These are phyloP conservation scores for Hansenula lynferdii DNA, from an alignment of 1,139 yeast genomes.

Conservation along the genomic window DNA sequence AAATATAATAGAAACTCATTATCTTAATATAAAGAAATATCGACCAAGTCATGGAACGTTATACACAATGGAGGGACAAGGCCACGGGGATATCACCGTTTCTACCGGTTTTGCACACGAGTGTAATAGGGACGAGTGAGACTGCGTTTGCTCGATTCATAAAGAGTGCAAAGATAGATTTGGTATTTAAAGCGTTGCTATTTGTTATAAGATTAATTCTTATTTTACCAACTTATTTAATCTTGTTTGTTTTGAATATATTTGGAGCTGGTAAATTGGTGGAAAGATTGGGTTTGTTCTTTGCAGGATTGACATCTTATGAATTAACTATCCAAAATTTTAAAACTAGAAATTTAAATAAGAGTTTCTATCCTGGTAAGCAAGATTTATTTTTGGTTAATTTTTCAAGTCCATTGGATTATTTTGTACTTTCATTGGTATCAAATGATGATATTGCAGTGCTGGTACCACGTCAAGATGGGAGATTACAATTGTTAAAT, in stretches of 20 bases:
- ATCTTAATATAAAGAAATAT: no score
- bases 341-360: slow-evolving; percentile 16
- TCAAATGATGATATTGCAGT: slow-evolving; percentile 33
- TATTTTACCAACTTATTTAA: slow-evolving; percentile 24
- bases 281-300: slow-evolving; percentile 5
- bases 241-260: slow-evolving; percentile 24
- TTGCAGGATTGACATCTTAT: slow-evolving; percentile 10
- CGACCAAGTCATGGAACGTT: slow-evolving; percentile 83
- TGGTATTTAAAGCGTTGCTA: slow-evolving; percentile 6
- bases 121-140: slow-evolving; percentile 15
- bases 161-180: slow-evolving; percentile 20
- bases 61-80: slow-evolving; percentile 68
- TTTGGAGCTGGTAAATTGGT: slow-evolving; percentile 6
- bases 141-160: slow-evolving; percentile 14
- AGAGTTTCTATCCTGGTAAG: slow-evolving; percentile 33
- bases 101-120: slow-evolving; percentile 36
- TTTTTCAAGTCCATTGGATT: slow-evolving; percentile 53
- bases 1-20: no score
- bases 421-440: slow-evolving; percentile 31
- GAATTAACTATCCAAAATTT: slow-evolving; percentile 16
- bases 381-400: slow-evolving; percentile 48
- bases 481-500: slow-evolving; percentile 33
- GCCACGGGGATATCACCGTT: slow-evolving; percentile 82
- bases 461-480: slow-evolving; percentile 37
- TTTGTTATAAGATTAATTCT: slow-evolving; percentile 6